Evolutionary conservation across 2,329 filamentous ascomycete genomes (phyloP), one percentile per base, ranked within the genome.

Genomic region (Endocalyx cinctus): DNA sequence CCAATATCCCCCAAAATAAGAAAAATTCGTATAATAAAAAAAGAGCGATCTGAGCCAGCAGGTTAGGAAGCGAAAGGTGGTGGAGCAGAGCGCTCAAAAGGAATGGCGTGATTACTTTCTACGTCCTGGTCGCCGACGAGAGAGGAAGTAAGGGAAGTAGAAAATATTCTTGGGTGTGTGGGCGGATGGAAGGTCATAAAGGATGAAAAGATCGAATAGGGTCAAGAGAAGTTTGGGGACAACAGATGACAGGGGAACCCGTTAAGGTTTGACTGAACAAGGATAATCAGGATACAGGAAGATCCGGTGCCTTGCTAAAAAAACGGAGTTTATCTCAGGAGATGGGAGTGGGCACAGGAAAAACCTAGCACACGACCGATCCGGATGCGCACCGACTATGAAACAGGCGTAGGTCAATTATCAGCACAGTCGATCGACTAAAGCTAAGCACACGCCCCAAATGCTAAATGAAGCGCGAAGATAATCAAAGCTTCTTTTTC

Each of bases 1-100:
- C 46, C 37, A 39, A 51, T 38, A 27, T 25, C 31, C 35, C 40
- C 38, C 37, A 45, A 44, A 56, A 50, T 42, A 41, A 51, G 48
- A 43, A 53, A 35, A 53, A 47, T 46, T 47, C 40, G 43, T 54
- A 55, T 59, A 54, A 59, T 55, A 57, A 62, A 52, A 63, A 70
- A 66, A 60, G 63, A 70, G 59, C 51, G 62, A 64, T 73, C 73
- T 77, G 73, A 77, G 63, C 74, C 73, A 79, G 76, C 74, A 77
- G 74, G 59, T 58, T 55, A 55, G 45, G 54, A 57, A 63, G 52
- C 54, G 57, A 67, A 64, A 57, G 54, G 58, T 56, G 50, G 50
- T 46, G 42, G 43, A 50, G 42, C 61, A 57, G 52, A 52, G 43
- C 42, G 50, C 41, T 62, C 57, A 51, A 52, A 58, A 58, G 42